Evolutionary conservation across 1,284 basidiomycete species (phyloP).

Genomic region (Heterobasidion annosum): DNA sequence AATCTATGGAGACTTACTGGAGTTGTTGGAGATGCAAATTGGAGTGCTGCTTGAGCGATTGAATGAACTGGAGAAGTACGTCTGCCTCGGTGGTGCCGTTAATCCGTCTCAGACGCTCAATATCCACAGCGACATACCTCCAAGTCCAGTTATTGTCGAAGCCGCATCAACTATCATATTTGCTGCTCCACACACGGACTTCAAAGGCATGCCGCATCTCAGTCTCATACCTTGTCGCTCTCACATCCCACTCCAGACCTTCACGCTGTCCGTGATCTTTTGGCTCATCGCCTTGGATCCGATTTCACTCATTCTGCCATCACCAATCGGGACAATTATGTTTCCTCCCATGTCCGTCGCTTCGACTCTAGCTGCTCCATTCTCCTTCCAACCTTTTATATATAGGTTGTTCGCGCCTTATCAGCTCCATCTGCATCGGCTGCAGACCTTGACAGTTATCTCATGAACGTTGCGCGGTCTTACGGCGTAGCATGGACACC

Average conservation of each 20-base stretch:
- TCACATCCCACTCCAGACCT: constrained; percentile 37
- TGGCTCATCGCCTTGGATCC: constrained; percentile 45
- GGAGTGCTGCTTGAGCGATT: constrained; percentile 51
- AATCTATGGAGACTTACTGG: constrained; percentile 47
- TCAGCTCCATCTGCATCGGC: constrained; percentile 45
- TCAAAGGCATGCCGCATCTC: constrained; percentile 36
- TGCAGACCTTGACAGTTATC: constrained; percentile 42
- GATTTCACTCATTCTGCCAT: constrained; percentile 48
- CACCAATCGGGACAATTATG: constrained; percentile 41
- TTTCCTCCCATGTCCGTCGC: constrained; percentile 39
- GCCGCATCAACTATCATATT: constrained; percentile 61
- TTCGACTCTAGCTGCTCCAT: neutral
- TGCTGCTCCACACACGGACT: constrained; percentile 45
- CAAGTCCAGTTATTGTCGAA: constrained; percentile 45
- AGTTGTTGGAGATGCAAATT: constrained; percentile 57
- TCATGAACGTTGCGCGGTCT: constrained; percentile 41
- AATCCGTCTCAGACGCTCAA: neutral
- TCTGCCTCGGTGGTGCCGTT: neutral
- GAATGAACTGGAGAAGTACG: constrained; percentile 46
- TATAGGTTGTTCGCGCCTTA: constrained; percentile 42
- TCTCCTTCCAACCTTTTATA: neutral
- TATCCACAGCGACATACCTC: constrained; percentile 20
- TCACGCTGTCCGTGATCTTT: constrained; percentile 38
- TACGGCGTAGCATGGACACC: constrained; percentile 56
- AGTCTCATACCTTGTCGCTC: neutral